These are phyloP conservation scores for Candida insectorum DNA, from an alignment of 805 yeast genomes.

Conservation along the genomic window DNA sequence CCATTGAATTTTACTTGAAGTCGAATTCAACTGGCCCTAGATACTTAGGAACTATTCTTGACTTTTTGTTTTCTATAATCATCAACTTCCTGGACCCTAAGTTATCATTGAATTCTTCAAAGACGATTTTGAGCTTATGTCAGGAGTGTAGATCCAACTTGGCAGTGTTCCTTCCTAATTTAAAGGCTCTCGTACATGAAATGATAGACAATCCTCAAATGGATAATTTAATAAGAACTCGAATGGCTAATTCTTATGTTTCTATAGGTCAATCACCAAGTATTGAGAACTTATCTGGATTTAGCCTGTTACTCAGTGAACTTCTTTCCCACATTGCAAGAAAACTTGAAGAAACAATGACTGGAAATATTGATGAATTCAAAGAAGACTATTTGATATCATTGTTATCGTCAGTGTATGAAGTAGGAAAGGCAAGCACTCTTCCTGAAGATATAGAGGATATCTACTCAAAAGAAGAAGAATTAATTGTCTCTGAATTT, in stretches of 20 bases:
- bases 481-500: constrained; percentile 25
- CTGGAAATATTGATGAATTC: constrained; percentile 11
- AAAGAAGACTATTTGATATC: constrained; percentile 49
- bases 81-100: constrained; percentile 14
- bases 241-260: constrained; percentile 59
- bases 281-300: constrained; percentile 37
- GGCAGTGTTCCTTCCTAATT: constrained; percentile 40
- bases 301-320: constrained; percentile 19
- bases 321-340: constrained; percentile 18
- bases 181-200: constrained; percentile 45
- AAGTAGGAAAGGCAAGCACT: constrained; percentile 67
- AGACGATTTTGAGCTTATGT: constrained; percentile 58
- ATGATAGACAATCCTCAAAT: constrained; percentile 41
- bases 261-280: constrained; percentile 54
- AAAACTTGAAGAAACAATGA: constrained; percentile 4
- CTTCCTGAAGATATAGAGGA: constrained; percentile 52
- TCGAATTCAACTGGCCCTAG: constrained; percentile 34
- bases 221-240: constrained; percentile 50
- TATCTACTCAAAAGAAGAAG: constrained; percentile 30
- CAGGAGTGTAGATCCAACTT: constrained; percentile 48
- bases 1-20: constrained; percentile 58
- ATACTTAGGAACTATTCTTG: constrained; percentile 50
- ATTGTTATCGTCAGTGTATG: constrained; percentile 59
- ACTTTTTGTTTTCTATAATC: constrained; percentile 47
- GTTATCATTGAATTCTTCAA: constrained; percentile 35